Conservation (phyloP, 352 stramenopile genomes). For the Pythium insidiosum region DNA sequence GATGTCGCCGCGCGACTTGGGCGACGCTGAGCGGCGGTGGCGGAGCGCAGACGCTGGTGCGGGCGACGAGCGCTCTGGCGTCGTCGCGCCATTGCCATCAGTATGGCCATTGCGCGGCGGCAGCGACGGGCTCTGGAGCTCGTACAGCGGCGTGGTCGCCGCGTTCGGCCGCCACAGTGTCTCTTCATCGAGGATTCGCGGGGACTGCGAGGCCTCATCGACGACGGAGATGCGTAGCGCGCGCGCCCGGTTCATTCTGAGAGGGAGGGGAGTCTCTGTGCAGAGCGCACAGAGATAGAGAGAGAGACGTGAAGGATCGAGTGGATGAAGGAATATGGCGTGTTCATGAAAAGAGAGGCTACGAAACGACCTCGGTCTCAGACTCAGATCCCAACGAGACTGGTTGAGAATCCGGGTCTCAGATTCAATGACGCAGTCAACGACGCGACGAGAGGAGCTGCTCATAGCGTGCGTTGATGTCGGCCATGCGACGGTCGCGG, state of each 20-base stretch:
- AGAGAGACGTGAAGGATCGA: no score
- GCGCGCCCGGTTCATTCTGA: conserved; percentile 7
- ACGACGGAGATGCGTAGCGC: conserved; percentile 16
- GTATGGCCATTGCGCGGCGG: neutral
- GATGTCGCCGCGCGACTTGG: conserved; percentile 30
- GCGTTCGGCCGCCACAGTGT: neutral
- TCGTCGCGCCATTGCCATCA: neutral
- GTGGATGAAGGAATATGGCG: no score
- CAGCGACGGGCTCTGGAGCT: conserved; percentile 6
- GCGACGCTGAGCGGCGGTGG: conserved; percentile 12
- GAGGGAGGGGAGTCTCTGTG: neutral
- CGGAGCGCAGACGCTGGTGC: neutral
- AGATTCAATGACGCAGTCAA: no score
- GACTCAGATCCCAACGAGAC: no score
- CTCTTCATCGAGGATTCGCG: conserved; percentile 12
- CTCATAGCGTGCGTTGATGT: conserved; percentile 42
- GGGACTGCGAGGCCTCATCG: conserved; percentile 15
- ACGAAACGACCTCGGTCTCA: no score
- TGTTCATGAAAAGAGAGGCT: no score
- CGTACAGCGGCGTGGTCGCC: conserved; percentile 4
- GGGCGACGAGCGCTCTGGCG: neutral
- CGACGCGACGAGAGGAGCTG: conserved; percentile 20
- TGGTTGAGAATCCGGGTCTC: no score
- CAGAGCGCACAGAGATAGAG: no score
- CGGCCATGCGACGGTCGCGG: conserved; percentile 14